Evolutionary conservation across 2,329 filamentous ascomycete species (phyloP), one percentile per base, ranked within the genome.

Genomic region (Alternaria tenuissima): DNA sequence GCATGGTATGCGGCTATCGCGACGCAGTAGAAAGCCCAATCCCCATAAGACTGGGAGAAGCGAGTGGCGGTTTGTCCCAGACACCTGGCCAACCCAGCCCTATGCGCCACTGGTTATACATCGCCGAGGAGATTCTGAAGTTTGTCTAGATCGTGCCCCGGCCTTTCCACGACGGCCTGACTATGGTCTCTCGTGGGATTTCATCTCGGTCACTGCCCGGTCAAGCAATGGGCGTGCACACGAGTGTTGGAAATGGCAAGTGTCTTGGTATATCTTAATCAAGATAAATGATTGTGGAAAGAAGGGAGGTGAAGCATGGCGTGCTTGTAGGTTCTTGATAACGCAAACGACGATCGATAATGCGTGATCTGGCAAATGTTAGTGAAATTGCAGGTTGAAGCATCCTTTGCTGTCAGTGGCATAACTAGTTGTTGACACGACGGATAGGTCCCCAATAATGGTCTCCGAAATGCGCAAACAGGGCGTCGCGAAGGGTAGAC

Each of bases 341-440:
- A 52, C 60, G 62, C 62, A 57, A 56, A 41, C 22, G 41, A 56
- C 9, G 49, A 43, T 55, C 49, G 14, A 52, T 46, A 58, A 44
- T 47, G 58, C 60, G 62, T 57, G 53, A 63, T 65, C 41, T 46
- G 28, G 43, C 20, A 30, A 41, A 18, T 16, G 52, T 60, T 47
- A 60, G 38, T 46, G 24, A 36, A 51, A 24, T 16, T 30, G 28
- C 30, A 51, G 20, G 49, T 34, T 14, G n/a, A 49, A 24, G 26
- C 22, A 36, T 24, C 56, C 7, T 26, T 9, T 12, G 7, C 28
- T 43, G 20, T 55, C 8, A 51, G 52, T 36, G 42, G 28, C 48
- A 38, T 32, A 8, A 24, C 14, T 1, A n/a, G 14, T 24, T 11
- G 32, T 24, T 38, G 32, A 24, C 12, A 42, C 20, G 18, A 36